Evolutionary conservation across 2,329 filamentous ascomycete genomes (phyloP).

Genomic region (Hansfordia pulvinata): DNA sequence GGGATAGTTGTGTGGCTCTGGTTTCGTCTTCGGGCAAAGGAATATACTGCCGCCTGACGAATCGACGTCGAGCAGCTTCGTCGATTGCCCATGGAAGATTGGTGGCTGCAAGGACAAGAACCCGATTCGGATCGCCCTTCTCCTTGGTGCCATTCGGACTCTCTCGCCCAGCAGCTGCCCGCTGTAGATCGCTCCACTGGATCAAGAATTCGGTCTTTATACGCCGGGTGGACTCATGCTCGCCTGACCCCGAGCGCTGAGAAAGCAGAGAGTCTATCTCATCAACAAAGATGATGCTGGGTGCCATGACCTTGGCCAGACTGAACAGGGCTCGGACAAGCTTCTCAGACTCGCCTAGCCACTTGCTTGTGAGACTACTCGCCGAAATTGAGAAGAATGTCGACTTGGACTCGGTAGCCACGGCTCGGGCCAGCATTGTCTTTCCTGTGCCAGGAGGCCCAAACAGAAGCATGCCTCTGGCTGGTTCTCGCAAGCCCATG

Average conservation of each 20-base stretch:
- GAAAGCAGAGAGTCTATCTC: constrained; percentile 93
- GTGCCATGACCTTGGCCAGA: constrained; percentile 77
- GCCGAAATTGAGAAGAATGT: constrained; percentile 97
- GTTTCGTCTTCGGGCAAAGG: constrained; percentile 80
- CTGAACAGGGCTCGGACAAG: constrained; percentile 84
- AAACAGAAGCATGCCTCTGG: constrained; percentile 88
- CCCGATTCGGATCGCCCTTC: constrained; percentile 69
- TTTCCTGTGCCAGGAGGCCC: constrained; percentile 97
- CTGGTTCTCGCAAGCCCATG: constrained; percentile 87
- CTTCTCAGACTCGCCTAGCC: constrained; percentile 91
- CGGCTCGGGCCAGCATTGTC: constrained; percentile 90
- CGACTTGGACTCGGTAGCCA: constrained; percentile 86
- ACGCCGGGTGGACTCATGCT: constrained; percentile 83
- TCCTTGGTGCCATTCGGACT: constrained; percentile 51
- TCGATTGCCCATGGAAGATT: constrained; percentile 98
- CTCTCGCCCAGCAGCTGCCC: constrained; percentile 79
- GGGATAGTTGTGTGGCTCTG: constrained; percentile 64
- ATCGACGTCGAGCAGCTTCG: constrained; percentile 79
- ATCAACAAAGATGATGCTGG: constrained; percentile 95
- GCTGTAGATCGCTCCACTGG: constrained; percentile 89
- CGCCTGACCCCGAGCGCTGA: constrained; percentile 66
- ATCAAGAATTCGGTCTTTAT: constrained; percentile 98
- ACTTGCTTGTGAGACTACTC: constrained; percentile 89
- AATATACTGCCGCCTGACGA: constrained; percentile 91
- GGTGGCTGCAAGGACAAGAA: constrained; percentile 87